Conservation (phyloP, 352 stramenopile genomes). For the Aphanomyces astaci region DNA sequence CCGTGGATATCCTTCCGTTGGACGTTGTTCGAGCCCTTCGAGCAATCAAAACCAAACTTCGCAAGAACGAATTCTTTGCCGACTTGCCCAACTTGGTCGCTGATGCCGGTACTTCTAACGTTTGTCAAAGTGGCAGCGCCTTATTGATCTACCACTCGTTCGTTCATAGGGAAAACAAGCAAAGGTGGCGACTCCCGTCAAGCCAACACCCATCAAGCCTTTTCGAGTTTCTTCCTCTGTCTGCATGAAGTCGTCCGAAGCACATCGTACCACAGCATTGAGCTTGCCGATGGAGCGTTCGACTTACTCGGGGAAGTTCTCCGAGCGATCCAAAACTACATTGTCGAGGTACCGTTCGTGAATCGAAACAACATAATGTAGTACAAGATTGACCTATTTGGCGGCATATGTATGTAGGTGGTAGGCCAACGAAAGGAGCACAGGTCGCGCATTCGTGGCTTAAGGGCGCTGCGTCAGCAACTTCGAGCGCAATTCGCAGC, state of each 20-base stretch:
- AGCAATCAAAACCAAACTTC: slow-evolving; percentile 4
- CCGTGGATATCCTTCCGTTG: not conserved
- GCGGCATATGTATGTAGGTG: not conserved
- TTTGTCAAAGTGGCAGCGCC: too few relatives aligned
- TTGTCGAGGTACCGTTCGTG: too few relatives aligned
- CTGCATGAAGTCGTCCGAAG: slow-evolving; percentile 15
- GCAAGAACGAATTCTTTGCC: slow-evolving; percentile 19
- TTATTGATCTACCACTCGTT: too few relatives aligned
- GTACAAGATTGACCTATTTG: too few relatives aligned
- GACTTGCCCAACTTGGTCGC: not conserved
- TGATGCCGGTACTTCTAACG: not conserved
- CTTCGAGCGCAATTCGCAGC: not conserved
- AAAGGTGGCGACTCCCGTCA: not conserved
- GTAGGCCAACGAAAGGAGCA: slow-evolving; percentile 4
- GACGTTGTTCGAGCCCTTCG: not conserved
- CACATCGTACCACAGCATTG: slow-evolving; percentile 11
- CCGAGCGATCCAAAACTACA: slow-evolving; percentile 10
- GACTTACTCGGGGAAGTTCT: slow-evolving; percentile 15
- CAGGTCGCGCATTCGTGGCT: not conserved
- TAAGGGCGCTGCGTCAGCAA: not conserved
- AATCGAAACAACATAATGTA: too few relatives aligned
- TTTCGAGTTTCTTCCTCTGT: slow-evolving; percentile 8
- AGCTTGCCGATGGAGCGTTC: slow-evolving; percentile 5
- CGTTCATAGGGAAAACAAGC: not conserved
- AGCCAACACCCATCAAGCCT: slow-evolving; percentile 16